Evolutionary conservation across 208 protist genomes (phyloP).

Genomic region (Angomonas deanei): DNA sequence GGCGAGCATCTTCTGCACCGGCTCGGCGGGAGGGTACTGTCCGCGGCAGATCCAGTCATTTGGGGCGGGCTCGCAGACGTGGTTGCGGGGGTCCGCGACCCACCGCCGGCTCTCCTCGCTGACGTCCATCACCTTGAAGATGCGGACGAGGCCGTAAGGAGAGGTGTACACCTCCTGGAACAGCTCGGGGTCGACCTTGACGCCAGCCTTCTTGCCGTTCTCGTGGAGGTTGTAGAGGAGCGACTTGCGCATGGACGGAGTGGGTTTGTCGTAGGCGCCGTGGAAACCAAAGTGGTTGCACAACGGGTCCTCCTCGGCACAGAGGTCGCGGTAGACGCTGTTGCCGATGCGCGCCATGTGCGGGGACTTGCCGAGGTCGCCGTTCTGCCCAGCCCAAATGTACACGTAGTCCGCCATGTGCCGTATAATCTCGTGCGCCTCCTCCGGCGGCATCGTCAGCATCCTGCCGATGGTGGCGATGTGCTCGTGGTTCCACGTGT

Average conservation of each 20-base stretch:
- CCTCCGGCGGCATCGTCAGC: slow-evolving; percentile 77
- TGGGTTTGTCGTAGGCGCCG: slow-evolving; percentile 17
- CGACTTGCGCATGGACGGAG: slow-evolving; percentile 41
- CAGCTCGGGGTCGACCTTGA: slow-evolving; percentile 14
- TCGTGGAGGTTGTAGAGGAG: slow-evolving; percentile 59
- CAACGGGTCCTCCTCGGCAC: slow-evolving; percentile 45
- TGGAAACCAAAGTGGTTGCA: slow-evolving; percentile 46
- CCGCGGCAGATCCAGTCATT: slow-evolving; percentile 64
- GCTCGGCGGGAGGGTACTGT: slow-evolving; percentile 68
- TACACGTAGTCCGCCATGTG: slow-evolving; percentile 97
- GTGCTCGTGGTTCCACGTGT: slow-evolving; percentile 99
- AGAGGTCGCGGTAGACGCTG: slow-evolving; percentile 75
- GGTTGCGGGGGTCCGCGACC: slow-evolving; percentile 45
- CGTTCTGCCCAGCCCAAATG: slow-evolving; percentile 41
- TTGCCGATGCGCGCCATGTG: slow-evolving; percentile 69
- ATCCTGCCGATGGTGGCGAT: slow-evolving; percentile 96
- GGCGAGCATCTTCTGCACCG: slow-evolving; percentile 57
- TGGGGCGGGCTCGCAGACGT: slow-evolving; percentile 37
- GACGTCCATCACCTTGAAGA: slow-evolving; percentile 94
- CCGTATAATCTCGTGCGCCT: slow-evolving; percentile 89
- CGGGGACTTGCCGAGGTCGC: slow-evolving; percentile 46
- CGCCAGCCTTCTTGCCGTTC: neutral
- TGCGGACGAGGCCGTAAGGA: slow-evolving; percentile 94
- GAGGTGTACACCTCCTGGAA: slow-evolving; percentile 92
- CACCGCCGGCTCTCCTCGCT: slow-evolving; percentile 55